A percentile compares a stretch with the other conserved stretches of the same genome.
These are phyloP conservation scores for Boletus rubropictus DNA, from an alignment of 768 basidiomycete genomes.

Conservation along the genomic window DNA sequence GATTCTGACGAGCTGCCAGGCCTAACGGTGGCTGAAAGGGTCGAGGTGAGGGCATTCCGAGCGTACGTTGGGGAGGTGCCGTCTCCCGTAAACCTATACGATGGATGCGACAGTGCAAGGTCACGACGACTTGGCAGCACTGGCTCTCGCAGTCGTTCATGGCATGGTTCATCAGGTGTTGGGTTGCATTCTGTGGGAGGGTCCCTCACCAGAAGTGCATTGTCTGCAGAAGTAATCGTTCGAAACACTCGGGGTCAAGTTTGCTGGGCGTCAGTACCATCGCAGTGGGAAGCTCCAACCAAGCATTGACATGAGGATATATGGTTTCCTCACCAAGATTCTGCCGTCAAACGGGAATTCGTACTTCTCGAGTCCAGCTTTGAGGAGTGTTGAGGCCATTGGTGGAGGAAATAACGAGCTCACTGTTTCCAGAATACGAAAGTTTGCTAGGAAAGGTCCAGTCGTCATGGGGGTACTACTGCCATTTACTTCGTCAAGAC, in stretches of 20 bases:
- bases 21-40: slow-evolving; percentile 13
- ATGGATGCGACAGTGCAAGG: too few relatives aligned
- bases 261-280: slow-evolving; percentile 20
- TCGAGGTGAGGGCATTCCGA: too few relatives aligned
- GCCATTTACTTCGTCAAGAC: slow-evolving; percentile 5
- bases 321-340: slow-evolving; percentile 27
- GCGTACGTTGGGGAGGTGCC: too few relatives aligned
- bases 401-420: slow-evolving; percentile 17
- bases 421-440: slow-evolving; percentile 28
- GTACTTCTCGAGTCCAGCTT: slow-evolving; percentile 20
- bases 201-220: slow-evolving; percentile 27
- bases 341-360: slow-evolving; percentile 21
- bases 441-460: too few relatives aligned
- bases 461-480: too few relatives aligned
- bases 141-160: too few relatives aligned
- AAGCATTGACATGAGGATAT: slow-evolving; percentile 21
- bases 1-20: slow-evolving; percentile 26
- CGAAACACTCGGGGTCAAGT: slow-evolving; percentile 26
- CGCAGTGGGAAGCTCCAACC: slow-evolving; percentile 24
- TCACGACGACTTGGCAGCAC: too few relatives aligned
- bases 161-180: too few relatives aligned
- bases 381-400: slow-evolving; percentile 17
- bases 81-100: too few relatives aligned
- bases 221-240: slow-evolving; percentile 26
- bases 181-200: slow-evolving; percentile 22